Evolutionary conservation across 495 filamentous ascomycete genomes (phyloP), one percentile per base, ranked within the genome.

Genomic region (Aspergillus baeticus): DNA sequence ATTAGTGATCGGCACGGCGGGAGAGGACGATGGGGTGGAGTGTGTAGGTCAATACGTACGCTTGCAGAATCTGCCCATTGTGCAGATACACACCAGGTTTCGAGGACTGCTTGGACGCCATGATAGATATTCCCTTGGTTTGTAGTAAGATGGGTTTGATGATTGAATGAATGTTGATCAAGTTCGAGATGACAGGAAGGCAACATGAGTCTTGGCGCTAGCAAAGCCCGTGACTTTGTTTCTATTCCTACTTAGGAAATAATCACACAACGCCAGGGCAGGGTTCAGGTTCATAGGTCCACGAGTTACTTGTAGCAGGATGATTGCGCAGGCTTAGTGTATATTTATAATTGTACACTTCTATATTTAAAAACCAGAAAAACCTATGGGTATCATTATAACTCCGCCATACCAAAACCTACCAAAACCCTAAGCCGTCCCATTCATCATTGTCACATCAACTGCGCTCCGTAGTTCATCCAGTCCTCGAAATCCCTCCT

Each of bases 401-500:
- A 52, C 35, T 22, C 39, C 22, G n/a, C 15, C 10, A 26, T 18
- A 22, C 23, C 46, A 54, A 51, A 52, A 34, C 15, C 37, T n/a
- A 50, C 49, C 43, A 37, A 39, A 6, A 10, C 26, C 49, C n/a
- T 39, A 54, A 6, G 36, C 37, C 17, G 37, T 26, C 50, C 43
- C 53, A 15, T 57, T 61, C 4, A 50, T 36, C 35, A 47, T 15
- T 23, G 54, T 48, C 26, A 38, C 18, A n/a, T 54, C 54, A 20
- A 51, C 47, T 17, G 38, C 31, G 29, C 37, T 33, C 17, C 20
- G 54, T 15, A 79, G 20, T 37, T 66, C 73, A 53, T 79, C 77
- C 22, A 95, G 66, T 2, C 83, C 88, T 47, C 79, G 81, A 63
- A 96, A 95, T 1, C 91, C 93, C 29, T 97, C 93, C 68, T 97